Evolutionary conservation across 2,329 filamentous ascomycete genomes (phyloP).

Genomic region (Ceratocystis harringtonii): DNA sequence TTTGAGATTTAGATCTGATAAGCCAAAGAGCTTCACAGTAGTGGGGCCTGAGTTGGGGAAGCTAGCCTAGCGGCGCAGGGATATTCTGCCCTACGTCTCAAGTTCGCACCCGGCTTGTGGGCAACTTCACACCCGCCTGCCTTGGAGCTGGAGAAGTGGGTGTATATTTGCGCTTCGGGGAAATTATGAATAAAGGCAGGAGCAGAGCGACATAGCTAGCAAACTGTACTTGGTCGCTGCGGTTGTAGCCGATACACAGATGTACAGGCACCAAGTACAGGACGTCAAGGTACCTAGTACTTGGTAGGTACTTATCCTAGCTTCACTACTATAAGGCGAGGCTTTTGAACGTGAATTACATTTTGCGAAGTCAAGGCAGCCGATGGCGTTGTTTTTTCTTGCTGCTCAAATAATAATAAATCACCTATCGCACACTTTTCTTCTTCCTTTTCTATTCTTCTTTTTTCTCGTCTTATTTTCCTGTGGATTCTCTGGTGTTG

Average conservation of each 20-base stretch:
- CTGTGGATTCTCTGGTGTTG: no score
- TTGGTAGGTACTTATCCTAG: neutral
- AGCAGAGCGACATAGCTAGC: neutral
- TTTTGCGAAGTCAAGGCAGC: neutral
- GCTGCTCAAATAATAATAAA: neutral
- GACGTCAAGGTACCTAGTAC: neutral
- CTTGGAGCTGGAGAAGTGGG: neutral
- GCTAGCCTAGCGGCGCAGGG: neutral
- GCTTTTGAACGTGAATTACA: neutral
- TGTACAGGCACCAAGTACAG: neutral
- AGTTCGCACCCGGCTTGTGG: neutral
- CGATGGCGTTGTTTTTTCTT: neutral
- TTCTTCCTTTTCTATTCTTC: neutral
- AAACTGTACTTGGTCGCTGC: neutral
- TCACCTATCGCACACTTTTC: neutral
- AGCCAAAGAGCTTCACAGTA: constrained; percentile 1
- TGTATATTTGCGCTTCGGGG: neutral
- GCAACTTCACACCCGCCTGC: neutral
- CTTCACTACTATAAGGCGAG: neutral
- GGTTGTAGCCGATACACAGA: neutral
- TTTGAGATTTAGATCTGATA: constrained; percentile 13
- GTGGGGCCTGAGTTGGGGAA: neutral
- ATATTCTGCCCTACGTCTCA: neutral
- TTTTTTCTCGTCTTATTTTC: neutral
- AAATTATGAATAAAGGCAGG: neutral